Evolutionary conservation across 192 early-diverging fungal species (phyloP), one percentile per base, ranked within the genome.

Genomic region (Pilaira anomala): DNA sequence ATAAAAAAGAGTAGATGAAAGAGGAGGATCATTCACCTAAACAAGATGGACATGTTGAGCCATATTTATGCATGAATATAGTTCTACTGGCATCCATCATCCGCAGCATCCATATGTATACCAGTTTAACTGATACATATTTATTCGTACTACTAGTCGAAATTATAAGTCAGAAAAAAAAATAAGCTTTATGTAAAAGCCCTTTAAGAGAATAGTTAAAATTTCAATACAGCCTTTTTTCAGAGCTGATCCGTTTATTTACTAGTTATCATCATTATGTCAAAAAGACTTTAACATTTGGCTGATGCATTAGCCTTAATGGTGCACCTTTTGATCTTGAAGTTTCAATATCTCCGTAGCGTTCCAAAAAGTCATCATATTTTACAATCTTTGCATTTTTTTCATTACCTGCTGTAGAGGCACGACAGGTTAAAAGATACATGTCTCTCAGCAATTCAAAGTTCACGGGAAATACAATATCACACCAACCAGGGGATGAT

Each of bases 401-500:
- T 49, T 80, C 74, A 39, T 67, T 48, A 30, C 70, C 67, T 73
- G 59, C 60, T 60, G 26, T 42, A 57, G 60, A 53, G 3, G 57
- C 41, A 25, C 77, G 76, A 67, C 89, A 88, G 3, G 89, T 78
- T 22, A 70, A 56, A 25, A 81, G 73, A 73, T 98, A 95, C 72
- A 97, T 79, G 22, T 85, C 81, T 63, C 72, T 67, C 71, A 94
- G 65, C 25, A 92, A 72, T 64, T 92, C 92, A 83, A 96, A 99
- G 73, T 99, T 89, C 16, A 94, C 97, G 1, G 97, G 97, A 67
- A 98, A 99, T 76, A 98, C 94, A 46, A 98, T 95, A 72, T 98
- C 96, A 79, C 98, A 99, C 84, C 86, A 95, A 11, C 97, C 97
- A 3, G 94, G 97, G 71, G 93, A 90, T 8, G 98, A 93, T 70